Percentiles rank a stretch among this genome's conserved stretches.
phyloP scores from a whole-genome alignment of 352 stramenopile species.

The Halophytophthora batemanensis region DNA sequence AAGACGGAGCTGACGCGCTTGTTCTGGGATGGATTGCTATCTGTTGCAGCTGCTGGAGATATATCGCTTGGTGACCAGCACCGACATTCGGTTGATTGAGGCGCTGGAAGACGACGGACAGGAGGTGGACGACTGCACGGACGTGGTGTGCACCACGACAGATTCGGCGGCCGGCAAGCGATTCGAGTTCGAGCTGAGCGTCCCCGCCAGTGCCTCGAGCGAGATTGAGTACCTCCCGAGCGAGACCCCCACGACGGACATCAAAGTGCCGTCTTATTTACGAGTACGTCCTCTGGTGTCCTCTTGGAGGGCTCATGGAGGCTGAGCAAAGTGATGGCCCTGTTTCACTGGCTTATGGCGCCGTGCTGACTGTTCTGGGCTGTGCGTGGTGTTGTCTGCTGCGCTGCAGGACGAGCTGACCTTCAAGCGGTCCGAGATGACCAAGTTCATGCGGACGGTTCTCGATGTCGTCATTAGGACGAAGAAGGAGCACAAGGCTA shows the following conservation, averaged over 20 bases:
- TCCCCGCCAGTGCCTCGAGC: slow-evolving; percentile 54
- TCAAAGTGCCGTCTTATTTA: slow-evolving; percentile 72
- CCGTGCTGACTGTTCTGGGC: no score
- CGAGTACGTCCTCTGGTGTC: slow-evolving; percentile 31
- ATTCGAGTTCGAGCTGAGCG: slow-evolving; percentile 76
- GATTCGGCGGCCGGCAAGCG: slow-evolving; percentile 64
- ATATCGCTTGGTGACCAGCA: slow-evolving; percentile 76
- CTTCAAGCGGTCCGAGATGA: slow-evolving; percentile 78
- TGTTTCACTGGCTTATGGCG: no score
- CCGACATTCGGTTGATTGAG: slow-evolving; percentile 74
- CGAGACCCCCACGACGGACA: slow-evolving; percentile 43
- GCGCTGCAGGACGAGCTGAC: slow-evolving; percentile 63
- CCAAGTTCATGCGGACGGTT: slow-evolving; percentile 80
- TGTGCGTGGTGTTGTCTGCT: slow-evolving; percentile 1
- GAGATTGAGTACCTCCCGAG: slow-evolving; percentile 82
- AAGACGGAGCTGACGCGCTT: not conserved
- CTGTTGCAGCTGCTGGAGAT: slow-evolving; percentile 63
- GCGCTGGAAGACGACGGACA: slow-evolving; percentile 49
- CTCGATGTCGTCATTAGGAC: slow-evolving; percentile 81
- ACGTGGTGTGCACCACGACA: slow-evolving; percentile 63
- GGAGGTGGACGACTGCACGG: slow-evolving; percentile 45
- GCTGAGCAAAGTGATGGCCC: not conserved
- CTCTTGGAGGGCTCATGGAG: no score
- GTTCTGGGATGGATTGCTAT: slow-evolving; percentile 1
- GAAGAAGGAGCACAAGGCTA: slow-evolving; percentile 37